Evolutionary conservation across 768 basidiomycete genomes (phyloP).

Genomic region (Mycena rosella): DNA sequence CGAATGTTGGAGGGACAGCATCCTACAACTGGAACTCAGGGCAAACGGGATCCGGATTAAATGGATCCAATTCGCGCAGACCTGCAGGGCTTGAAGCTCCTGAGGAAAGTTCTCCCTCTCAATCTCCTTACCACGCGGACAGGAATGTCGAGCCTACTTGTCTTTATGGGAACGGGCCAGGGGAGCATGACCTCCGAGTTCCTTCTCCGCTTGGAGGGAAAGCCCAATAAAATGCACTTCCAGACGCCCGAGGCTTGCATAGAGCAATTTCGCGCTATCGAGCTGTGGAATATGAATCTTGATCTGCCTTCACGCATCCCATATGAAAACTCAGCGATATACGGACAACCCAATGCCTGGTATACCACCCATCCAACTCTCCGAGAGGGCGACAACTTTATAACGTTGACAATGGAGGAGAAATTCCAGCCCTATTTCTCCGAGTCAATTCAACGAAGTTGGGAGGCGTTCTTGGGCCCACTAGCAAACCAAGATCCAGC

Average conservation of each 20-base stretch:
- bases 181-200: background rate
- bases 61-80: constrained; percentile 22
- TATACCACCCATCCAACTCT: constrained; percentile 15
- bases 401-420: background rate
- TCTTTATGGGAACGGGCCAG: constrained; percentile 22
- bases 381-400: background rate
- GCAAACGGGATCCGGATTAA: constrained; percentile 5
- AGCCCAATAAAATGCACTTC: constrained; percentile 4
- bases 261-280: background rate
- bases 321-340: constrained; percentile 17
- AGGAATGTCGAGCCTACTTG: constrained; percentile 14
- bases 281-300: background rate
- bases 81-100: background rate
- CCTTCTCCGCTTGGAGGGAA: background rate
- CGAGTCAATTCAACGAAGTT: background rate
- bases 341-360: constrained; percentile 6
- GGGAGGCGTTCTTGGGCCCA: constrained; percentile 2
- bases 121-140: background rate
- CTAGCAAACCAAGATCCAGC: constrained; percentile 25
- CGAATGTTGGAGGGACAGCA: constrained; percentile 4
- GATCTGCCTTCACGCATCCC: background rate
- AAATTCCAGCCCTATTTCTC: constrained; percentile 23
- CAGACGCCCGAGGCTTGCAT: background rate
- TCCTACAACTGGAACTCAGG: background rate
- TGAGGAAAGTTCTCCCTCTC: background rate